Percentiles rank a stretch among this genome's conserved stretches.
Evolutionary conservation across 768 basidiomycete genomes (phyloP).

Genomic region (Rhizopogon roseolus): DNA sequence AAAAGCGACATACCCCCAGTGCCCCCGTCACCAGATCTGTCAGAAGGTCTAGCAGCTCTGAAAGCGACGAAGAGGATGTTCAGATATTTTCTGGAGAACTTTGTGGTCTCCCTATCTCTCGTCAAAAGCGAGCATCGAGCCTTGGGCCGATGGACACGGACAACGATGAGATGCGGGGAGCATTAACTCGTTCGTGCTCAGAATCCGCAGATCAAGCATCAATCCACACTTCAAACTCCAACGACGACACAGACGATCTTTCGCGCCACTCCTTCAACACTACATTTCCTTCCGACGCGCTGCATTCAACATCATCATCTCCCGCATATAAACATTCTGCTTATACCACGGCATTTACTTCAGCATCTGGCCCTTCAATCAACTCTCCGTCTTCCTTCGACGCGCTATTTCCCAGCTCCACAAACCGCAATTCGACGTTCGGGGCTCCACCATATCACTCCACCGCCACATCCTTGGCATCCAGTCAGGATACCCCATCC

Average conservation of each 20-base stretch:
- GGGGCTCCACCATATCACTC: constrained; percentile 5
- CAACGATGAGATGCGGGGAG: constrained; percentile 13
- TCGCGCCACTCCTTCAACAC: not conserved
- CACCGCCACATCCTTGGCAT: not conserved
- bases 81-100: constrained; percentile 41
- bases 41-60: constrained; percentile 19
- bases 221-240: constrained; percentile 7
- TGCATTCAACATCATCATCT: constrained; percentile 18
- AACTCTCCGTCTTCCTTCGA: constrained; percentile 10
- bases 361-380: constrained; percentile 16
- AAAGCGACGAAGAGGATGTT: constrained; percentile 49
- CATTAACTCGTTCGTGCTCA: not conserved
- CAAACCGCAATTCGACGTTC: constrained; percentile 5
- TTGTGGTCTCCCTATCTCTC: constrained; percentile 28
- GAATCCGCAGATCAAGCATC: constrained; percentile 15
- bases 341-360: constrained; percentile 24
- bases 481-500: constrained; percentile 1
- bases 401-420: constrained; percentile 3
- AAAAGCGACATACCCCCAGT: constrained; percentile 32
- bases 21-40: constrained; percentile 9
- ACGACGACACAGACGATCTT: not conserved
- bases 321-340: constrained; percentile 17
- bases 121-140: constrained; percentile 41
- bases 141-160: constrained; percentile 40
- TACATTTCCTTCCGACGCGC: constrained; percentile 1